A percentile compares a stretch with the other conserved stretches of the same genome.
Conservation (phyloP, 495 filamentous ascomycete genomes). For the Glarea lozoyensis region DNA sequence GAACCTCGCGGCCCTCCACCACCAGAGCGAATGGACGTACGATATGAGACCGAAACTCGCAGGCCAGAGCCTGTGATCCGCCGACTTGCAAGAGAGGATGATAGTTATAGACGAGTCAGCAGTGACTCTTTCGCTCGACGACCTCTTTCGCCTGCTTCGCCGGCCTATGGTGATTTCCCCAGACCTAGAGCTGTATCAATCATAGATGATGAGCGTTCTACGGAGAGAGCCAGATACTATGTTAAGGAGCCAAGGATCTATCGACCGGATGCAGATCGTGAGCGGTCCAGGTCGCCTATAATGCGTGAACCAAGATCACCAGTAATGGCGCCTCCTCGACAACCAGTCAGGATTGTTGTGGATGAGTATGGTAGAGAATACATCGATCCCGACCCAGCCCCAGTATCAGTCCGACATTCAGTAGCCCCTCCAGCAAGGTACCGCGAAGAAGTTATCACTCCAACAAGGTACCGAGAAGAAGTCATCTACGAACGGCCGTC, state of each 20-base stretch:
- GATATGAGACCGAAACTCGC: constrained; percentile 13
- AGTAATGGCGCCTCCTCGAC: constrained; percentile 47
- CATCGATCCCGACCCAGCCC: constrained; percentile 41
- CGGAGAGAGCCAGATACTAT: constrained; percentile 46
- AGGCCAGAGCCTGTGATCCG: constrained; percentile 17
- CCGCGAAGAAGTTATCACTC: no score
- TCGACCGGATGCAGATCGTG: constrained; percentile 38
- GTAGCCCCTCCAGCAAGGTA: constrained; percentile 28
- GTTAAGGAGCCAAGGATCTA: constrained; percentile 30
- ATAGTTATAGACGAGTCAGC: constrained; percentile 23
- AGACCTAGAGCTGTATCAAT: constrained; percentile 52
- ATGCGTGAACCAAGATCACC: constrained; percentile 37
- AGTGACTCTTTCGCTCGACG: constrained; percentile 37
- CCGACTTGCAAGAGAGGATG: constrained; percentile 28
- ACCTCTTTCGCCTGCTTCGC: constrained; percentile 34
- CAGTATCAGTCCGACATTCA: constrained; percentile 32
- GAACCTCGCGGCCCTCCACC: constrained; percentile 4
- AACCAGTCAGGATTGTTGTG: constrained; percentile 50
- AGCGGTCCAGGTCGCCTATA: constrained; percentile 51
- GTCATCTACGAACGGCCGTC: constrained; percentile 38
- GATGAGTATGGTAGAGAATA: constrained; percentile 67
- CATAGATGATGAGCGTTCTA: constrained; percentile 42
- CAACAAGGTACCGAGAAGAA: constrained; percentile 26
- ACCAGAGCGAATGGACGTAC: constrained; percentile 10
- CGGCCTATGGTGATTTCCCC: constrained; percentile 31